phyloP scores from a whole-genome alignment of 169 alveolate genomes.

The Plasmodium coatneyi region DNA sequence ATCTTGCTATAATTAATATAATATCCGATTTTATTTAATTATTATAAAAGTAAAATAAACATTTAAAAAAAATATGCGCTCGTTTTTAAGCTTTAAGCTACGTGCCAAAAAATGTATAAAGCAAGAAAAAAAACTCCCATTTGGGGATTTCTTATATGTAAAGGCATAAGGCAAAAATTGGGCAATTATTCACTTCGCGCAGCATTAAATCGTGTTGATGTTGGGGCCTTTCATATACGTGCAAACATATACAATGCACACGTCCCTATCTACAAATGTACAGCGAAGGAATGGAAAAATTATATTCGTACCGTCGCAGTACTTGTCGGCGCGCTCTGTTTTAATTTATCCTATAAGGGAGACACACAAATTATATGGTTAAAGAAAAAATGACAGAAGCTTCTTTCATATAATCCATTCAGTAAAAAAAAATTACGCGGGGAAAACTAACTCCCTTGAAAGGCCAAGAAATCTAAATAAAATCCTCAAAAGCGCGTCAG shows the following conservation, averaged over 20 bases:
- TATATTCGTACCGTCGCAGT: background rate
- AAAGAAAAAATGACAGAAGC: background rate
- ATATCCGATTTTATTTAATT: background rate
- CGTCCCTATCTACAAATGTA: background rate
- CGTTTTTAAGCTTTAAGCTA: background rate
- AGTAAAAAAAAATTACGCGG: background rate
- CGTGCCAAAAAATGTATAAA: background rate
- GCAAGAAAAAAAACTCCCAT: background rate
- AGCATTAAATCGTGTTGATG: background rate
- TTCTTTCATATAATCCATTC: background rate
- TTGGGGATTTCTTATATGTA: background rate
- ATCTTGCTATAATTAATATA: background rate
- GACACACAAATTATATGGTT: background rate
- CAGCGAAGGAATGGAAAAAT: background rate
- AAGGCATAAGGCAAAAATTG: background rate
- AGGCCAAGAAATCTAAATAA: background rate
- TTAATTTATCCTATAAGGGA: background rate
- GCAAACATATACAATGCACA: background rate
- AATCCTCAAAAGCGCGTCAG: background rate
- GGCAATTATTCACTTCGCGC: background rate
- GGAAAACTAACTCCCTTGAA: background rate
- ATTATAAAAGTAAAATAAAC: background rate
- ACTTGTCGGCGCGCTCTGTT: background rate
- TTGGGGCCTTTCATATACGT: background rate
- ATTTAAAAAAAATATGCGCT: background rate